Percentiles rank a stretch among this genome's conserved stretches.
These are phyloP conservation scores for Barnettozyma sp. DNA, from an alignment of 805 yeast genomes.

Conservation along the genomic window DNA sequence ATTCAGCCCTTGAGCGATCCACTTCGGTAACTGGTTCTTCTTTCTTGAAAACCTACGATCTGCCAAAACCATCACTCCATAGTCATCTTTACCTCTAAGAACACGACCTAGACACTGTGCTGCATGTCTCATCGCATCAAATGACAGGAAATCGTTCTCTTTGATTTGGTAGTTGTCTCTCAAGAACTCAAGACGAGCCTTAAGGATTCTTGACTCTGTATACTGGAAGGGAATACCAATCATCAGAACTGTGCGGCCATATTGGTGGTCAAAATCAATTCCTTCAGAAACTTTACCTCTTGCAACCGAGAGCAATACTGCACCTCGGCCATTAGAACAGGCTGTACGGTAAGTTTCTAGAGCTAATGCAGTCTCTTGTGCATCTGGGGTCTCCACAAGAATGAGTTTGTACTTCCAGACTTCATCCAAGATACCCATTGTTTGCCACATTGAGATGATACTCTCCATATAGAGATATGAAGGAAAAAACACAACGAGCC, in stretches of 20 bases:
- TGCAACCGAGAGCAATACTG: constrained; percentile 91
- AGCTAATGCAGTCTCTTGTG: constrained; percentile 95
- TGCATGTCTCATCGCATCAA: constrained; percentile 99
- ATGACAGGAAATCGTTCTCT: constrained; percentile 90
- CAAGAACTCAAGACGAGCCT: constrained; percentile 89
- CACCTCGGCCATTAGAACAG: constrained; percentile 96
- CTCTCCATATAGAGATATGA: constrained; percentile 97
- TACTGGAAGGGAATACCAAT: constrained; percentile 99
- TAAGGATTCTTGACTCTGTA: constrained; percentile 91
- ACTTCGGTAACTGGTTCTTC: constrained; percentile 83
- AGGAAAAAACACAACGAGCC: constrained; percentile 96
- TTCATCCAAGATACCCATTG: constrained; percentile 95
- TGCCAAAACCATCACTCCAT: constrained; percentile 97
- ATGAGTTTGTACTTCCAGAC: constrained; percentile 97
- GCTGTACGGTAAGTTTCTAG: constrained; percentile 94
- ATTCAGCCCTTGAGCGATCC: constrained; percentile 90
- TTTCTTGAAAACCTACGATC: constrained; percentile 88
- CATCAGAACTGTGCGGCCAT: constrained; percentile 95
- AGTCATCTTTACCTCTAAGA: constrained; percentile 95
- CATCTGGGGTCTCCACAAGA: constrained; percentile 97
- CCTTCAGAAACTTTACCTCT: constrained; percentile 99
- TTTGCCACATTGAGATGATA: constrained; percentile 97
- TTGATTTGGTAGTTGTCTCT: constrained; percentile 89
- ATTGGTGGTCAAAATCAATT: constrained; percentile 97
- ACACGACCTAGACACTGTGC: constrained; percentile 98